phyloP scores from a whole-genome alignment of 1,139 yeast genomes.

The Candida tunisiensis region DNA sequence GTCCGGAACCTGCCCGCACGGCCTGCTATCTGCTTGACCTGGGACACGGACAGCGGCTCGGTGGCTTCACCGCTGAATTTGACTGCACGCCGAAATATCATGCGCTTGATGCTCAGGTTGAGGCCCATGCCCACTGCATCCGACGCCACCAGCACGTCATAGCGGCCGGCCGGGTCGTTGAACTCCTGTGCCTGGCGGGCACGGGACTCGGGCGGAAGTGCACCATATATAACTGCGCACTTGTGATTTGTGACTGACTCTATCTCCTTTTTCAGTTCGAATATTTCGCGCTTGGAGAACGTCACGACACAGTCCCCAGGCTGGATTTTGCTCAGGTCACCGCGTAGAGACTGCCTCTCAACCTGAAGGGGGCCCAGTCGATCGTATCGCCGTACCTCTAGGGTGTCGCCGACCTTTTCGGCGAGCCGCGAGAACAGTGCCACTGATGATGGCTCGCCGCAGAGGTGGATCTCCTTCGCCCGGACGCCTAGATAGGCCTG shows the following conservation, averaged over 20 bases:
- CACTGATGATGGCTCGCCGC: conserved; percentile 84
- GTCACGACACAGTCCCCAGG: conserved; percentile 86
- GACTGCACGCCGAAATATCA: conserved; percentile 48
- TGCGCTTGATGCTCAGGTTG: conserved; percentile 64
- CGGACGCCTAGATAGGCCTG: conserved; percentile 75
- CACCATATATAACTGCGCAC: conserved; percentile 90
- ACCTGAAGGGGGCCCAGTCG: conserved; percentile 61
- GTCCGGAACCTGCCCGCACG: conserved; percentile 95
- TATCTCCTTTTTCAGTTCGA: conserved; percentile 46
- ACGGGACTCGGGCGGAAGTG: conserved; percentile 90
- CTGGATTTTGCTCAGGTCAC: conserved; percentile 17
- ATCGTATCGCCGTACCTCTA: conserved; percentile 49
- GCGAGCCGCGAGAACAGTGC: conserved; percentile 43
- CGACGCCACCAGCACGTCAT: conserved; percentile 75
- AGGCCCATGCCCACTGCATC: conserved; percentile 99
- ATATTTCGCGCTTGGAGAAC: conserved; percentile 58
- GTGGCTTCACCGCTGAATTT: conserved; percentile 57
- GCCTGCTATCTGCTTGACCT: conserved; percentile 87
- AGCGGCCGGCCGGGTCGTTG: conserved; percentile 44
- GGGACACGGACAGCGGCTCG: conserved; percentile 30
- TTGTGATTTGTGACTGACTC: conserved; percentile 43
- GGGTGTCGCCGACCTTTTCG: conserved; percentile 60
- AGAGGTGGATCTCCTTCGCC: conserved; percentile 74
- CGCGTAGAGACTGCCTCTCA: conserved; percentile 23
- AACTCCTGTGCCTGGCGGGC: conserved; percentile 68